Evolutionary conservation across 2,329 filamentous ascomycete species (phyloP), one percentile per base, ranked within the genome.

Genomic region (Biscogniauxia sp.): DNA sequence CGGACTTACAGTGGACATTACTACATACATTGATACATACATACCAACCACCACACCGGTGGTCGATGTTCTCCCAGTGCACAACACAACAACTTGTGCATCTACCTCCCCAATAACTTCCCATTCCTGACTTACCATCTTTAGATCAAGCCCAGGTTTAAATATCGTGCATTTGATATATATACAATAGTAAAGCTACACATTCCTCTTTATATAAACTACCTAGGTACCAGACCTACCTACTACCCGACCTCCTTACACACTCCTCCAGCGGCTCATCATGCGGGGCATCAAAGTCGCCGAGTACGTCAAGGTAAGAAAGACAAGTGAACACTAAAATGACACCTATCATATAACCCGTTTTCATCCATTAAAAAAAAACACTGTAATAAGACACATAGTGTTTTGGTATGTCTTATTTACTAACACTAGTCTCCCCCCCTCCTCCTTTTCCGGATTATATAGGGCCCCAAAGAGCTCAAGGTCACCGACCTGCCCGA

Each of bases 231-330:
- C 28, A n/a, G 2, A 32, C 28, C 28, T 32, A 32, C 28, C 28
- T 23, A 23, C 23, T 5, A 23, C 23, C 23, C n/a, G n/a, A n/a
- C n/a, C 5, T 23, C 5, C 2, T 23, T 23, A 23, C 32, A 2
- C 37, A 25, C 13, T n/a, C 23, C 37, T 52, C 20, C 20, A 41
- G 20, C 28, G 28, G 11, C 4, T 54, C 45, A 87, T 65, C 56
- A 94, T 94, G 91, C 87, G 86, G 68, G 91, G 86, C 69, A 91
- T 93, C 60, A 86, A 92, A 74, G 78, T 93, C 60, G 85, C 81
- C 66, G 79, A 90, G 82, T 92, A 92, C 71, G 87, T 92, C 76
- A 88, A 90, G 79, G 89, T 90, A 78, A 67, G 69, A 49, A 56
- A 60, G 17, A 37, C 1, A 4, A 53, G 17, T 25, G 28, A 20